Conservation (phyloP, 148 eudicot species). For the Persicaria maculosa region DNA sequence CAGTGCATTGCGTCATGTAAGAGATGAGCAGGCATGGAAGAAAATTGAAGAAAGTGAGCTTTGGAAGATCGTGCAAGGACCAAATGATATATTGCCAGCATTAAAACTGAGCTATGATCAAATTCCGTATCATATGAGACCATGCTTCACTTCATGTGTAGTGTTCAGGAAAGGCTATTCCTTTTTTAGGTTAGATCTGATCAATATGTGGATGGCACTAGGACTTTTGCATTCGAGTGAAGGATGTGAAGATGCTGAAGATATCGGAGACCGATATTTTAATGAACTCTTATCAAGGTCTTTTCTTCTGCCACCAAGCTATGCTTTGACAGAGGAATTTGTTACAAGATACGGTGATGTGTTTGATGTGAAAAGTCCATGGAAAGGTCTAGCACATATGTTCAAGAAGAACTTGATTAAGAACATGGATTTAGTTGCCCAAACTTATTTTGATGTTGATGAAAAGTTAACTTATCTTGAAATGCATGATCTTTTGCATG, state of each 20-base stretch:
- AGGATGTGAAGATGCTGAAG: slow-evolving; percentile 8
- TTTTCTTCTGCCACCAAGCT: slow-evolving; percentile 3
- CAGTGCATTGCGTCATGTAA: slow-evolving; percentile 12
- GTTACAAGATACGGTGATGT: neutral
- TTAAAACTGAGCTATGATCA: slow-evolving; percentile 18
- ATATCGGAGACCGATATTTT: slow-evolving; percentile 14
- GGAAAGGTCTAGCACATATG: neutral
- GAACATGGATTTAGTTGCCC: neutral
- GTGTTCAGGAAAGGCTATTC: slow-evolving; percentile 14
- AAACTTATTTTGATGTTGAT: neutral
- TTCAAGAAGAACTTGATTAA: neutral
- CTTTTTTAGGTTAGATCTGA: neutral
- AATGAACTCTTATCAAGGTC: slow-evolving; percentile 15
- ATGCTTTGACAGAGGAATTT: neutral
- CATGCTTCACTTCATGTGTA: slow-evolving; percentile 18
- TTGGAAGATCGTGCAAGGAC: neutral
- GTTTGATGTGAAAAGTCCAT: too few species aligned
- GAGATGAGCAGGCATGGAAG: slow-evolving; percentile 9
- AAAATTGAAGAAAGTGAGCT: slow-evolving; percentile 3
- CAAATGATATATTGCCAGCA: slow-evolving; percentile 7
- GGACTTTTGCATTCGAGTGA: neutral
- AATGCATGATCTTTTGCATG: neutral
- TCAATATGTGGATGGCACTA: too few species aligned
- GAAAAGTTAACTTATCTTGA: neutral
- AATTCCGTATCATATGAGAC: slow-evolving; percentile 8